A percentile compares a stretch with the other conserved stretches of the same genome.
Conservation (phyloP, 192 early-diverging fungal species). For the Backusella macrospora region DNA sequence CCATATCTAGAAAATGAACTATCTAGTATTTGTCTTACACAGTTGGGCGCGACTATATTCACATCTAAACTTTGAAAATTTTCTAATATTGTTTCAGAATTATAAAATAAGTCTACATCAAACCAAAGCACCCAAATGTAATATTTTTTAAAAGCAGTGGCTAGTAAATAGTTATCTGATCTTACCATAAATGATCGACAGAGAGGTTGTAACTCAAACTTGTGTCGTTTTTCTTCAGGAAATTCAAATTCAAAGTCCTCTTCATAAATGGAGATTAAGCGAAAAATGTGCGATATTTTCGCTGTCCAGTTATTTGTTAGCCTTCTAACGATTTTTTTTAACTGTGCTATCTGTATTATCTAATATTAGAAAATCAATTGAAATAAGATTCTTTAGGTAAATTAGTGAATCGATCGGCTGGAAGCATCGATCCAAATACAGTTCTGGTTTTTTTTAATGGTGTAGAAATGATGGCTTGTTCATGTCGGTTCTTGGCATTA, state of each 20-base stretch:
- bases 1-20: slow-evolving; percentile 48
- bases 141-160: slow-evolving; percentile 46
- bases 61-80: slow-evolving; percentile 56
- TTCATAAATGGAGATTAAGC: slow-evolving; percentile 51
- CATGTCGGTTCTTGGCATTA: slow-evolving; percentile 19
- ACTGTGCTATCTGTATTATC: slow-evolving; percentile 57
- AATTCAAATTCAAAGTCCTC: slow-evolving; percentile 57
- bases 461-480: slow-evolving; percentile 51
- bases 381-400: slow-evolving; percentile 52
- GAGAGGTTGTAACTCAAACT: slow-evolving; percentile 50
- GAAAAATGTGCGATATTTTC: slow-evolving; percentile 40
- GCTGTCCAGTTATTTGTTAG: slow-evolving; percentile 2
- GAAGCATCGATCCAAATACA: slow-evolving; percentile 57
- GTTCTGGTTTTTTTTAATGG: slow-evolving; percentile 59
- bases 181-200: slow-evolving; percentile 55
- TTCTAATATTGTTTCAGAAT: slow-evolving; percentile 50
- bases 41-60: slow-evolving; percentile 62
- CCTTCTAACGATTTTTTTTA: slow-evolving; percentile 41
- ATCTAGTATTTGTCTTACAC: slow-evolving; percentile 37
- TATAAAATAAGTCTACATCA: slow-evolving; percentile 56
- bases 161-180: slow-evolving; percentile 58
- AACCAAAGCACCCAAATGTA: slow-evolving; percentile 60
- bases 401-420: slow-evolving; percentile 49
- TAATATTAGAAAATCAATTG: slow-evolving; percentile 56
- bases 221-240: slow-evolving; percentile 51